Evolutionary conservation across 2,329 filamentous ascomycete genomes (phyloP), one percentile per base, ranked within the genome.

Genomic region (Hawksworthiomyces lignivorus): DNA sequence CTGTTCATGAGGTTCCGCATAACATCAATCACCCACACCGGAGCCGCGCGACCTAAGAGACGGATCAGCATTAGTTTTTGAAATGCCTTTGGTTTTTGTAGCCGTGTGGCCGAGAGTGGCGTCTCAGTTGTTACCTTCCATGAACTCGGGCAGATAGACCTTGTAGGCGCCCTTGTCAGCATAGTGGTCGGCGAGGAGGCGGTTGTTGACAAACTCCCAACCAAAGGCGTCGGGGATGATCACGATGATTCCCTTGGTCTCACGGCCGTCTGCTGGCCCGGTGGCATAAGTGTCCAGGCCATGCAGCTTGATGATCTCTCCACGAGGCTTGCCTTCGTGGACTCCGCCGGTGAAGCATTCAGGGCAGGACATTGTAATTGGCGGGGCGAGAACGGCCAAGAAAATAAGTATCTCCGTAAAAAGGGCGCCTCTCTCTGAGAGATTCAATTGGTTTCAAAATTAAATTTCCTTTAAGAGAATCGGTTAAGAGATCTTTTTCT

Each of bases 141-240:
- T 77, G 40, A 79, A 75, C 42, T 79, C 73, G 0, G 74, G 75
- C n/a, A 73, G 48, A 46, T 73, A 72, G 27, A 78, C 72, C 8
- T 56, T 59, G 51, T 67, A 75, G 12, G 60, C 58, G 5, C 67
- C 67, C 50, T 68, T 69, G 44, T 63, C 61, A n/a, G 73, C 72
- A 49, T 74, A 75, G 31, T 58, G 56, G 50, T 79, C 75, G 5
- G 72, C 72, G 26, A 78, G 54, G 6, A 76, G 55, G 28, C 69
- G 63, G 39, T 64, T 67, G 55, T 78, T 78, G 18, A 66, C 56
- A 47, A 77, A 69, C 3, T 64, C 60, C 65, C 72, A 73, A 14
- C 74, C 74, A 49, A 77, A 77, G 0, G 67, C 67, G 51, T 78
- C 75, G 0, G 73, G 64, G 24, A 79, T 62, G 37, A 77, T 62